Evolutionary conservation across 2,329 filamentous ascomycete species (phyloP).

Genomic region (Microdochium trichocladiopsis): DNA sequence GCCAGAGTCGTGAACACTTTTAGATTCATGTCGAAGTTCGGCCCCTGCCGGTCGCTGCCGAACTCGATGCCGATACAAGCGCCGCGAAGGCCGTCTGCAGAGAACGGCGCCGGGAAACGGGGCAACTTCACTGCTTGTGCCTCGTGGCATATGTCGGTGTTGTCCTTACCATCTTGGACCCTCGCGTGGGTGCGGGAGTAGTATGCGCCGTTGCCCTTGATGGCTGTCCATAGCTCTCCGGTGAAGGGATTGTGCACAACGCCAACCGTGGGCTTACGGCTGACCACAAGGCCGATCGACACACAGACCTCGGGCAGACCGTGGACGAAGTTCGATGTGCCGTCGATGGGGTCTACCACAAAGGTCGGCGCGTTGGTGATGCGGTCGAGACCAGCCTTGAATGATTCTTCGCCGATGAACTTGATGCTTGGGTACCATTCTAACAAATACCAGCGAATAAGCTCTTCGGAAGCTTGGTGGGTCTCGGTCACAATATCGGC

Average conservation of each 20-base stretch:
- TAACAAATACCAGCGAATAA: conserved; percentile 43
- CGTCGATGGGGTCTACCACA: conserved; percentile 58
- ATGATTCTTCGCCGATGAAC: conserved; percentile 51
- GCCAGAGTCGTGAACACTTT: conserved; percentile 43
- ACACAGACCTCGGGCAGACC: conserved; percentile 50
- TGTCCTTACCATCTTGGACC: background rate
- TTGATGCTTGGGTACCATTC: conserved; percentile 44
- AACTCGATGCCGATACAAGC: conserved; percentile 53
- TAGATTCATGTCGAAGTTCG: conserved; percentile 49
- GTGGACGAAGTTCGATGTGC: conserved; percentile 61
- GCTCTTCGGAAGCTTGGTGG: conserved; percentile 52
- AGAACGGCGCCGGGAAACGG: conserved; percentile 21
- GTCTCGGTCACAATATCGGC: conserved; percentile 59
- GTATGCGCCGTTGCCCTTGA: conserved; percentile 47
- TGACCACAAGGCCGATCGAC: conserved; percentile 48
- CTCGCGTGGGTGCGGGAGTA: background rate
- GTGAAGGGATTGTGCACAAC: conserved; percentile 57
- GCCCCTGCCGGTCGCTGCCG: conserved; percentile 49
- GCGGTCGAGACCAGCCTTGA: conserved; percentile 38
- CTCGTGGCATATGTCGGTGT: background rate
- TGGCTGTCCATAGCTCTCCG: conserved; percentile 44
- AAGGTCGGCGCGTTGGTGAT: conserved; percentile 49
- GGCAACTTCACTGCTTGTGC: background rate
- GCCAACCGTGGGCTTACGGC: conserved; percentile 43
- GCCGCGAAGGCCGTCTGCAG: conserved; percentile 35